Conservation (phyloP, 208 protist species). For the Trichomonas tenax region DNA sequence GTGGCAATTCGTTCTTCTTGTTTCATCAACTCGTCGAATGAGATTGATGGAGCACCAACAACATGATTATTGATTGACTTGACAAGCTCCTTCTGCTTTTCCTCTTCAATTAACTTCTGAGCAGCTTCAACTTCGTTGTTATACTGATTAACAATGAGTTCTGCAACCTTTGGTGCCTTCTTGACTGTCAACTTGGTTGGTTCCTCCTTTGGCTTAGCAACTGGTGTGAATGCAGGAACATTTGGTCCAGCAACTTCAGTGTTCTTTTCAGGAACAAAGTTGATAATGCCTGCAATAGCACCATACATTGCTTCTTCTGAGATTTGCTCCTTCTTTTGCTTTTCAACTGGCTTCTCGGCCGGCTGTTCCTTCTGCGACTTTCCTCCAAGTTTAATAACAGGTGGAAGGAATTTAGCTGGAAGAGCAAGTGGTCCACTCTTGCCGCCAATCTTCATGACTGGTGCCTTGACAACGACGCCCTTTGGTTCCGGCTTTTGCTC, state of each 20-base stretch:
- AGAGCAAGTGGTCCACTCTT: not conserved
- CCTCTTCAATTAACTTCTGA: no score
- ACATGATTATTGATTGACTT: not conserved
- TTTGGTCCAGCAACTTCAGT: not conserved
- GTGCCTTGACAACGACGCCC: not conserved
- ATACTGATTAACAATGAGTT: no score
- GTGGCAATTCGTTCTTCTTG: not conserved
- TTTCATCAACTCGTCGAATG: not conserved
- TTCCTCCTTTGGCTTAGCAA: no score
- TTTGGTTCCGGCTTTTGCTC: not conserved
- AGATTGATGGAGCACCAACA: not conserved
- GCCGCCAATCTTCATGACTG: not conserved
- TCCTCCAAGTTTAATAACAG: not conserved
- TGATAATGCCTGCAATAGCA: not conserved
- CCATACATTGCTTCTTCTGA: not conserved
- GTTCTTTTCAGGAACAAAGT: not conserved
- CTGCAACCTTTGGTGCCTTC: no score
- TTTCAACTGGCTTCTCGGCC: not conserved
- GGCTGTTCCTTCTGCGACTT: not conserved
- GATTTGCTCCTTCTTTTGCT: not conserved
- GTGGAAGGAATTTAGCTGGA: not conserved
- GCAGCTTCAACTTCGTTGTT: no score
- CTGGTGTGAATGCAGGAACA: not conserved
- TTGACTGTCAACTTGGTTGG: no score
- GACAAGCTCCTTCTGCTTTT: not conserved